Evolutionary conservation across 2,329 filamentous ascomycete genomes (phyloP).

Genomic region (Talaromyces atroroseus): DNA sequence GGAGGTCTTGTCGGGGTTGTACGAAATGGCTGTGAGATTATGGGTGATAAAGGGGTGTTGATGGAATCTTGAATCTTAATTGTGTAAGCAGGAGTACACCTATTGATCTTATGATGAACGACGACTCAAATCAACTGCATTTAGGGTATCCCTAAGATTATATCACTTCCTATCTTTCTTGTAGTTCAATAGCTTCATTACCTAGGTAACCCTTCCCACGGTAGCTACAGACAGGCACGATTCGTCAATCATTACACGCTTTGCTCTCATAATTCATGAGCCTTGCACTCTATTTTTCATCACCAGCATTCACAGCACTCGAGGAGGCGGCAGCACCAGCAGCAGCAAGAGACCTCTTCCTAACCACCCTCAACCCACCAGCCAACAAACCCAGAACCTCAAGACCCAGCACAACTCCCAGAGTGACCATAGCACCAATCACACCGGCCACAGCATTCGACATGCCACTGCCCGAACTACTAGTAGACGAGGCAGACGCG

Average conservation of each 20-base stretch:
- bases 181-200: too few relatives aligned
- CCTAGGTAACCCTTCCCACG: too few relatives aligned
- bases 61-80: slow-evolving; percentile 10
- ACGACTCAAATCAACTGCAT: neutral
- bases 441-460: slow-evolving; percentile 72
- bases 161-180: too few relatives aligned
- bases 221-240: too few relatives aligned
- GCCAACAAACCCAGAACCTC: slow-evolving; percentile 50
- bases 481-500: slow-evolving; percentile 8
- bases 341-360: slow-evolving; percentile 37
- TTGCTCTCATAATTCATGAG: neutral
- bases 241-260: neutral
- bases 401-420: slow-evolving; percentile 57
- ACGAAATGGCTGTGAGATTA: slow-evolving; percentile 75
- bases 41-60: slow-evolving; percentile 36
- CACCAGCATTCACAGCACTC: neutral
- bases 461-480: slow-evolving; percentile 40
- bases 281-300: neutral
- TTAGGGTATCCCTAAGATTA: too few relatives aligned
- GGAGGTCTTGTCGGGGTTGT: slow-evolving; percentile 88
- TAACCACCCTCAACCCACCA: slow-evolving; percentile 55
- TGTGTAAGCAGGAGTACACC: neutral
- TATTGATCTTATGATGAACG: neutral
- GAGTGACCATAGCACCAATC: slow-evolving; percentile 66
- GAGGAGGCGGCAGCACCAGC: neutral